These are phyloP conservation scores for Pichia thaimueangensis DNA, from an alignment of 805 yeast genomes.

Conservation along the genomic window DNA sequence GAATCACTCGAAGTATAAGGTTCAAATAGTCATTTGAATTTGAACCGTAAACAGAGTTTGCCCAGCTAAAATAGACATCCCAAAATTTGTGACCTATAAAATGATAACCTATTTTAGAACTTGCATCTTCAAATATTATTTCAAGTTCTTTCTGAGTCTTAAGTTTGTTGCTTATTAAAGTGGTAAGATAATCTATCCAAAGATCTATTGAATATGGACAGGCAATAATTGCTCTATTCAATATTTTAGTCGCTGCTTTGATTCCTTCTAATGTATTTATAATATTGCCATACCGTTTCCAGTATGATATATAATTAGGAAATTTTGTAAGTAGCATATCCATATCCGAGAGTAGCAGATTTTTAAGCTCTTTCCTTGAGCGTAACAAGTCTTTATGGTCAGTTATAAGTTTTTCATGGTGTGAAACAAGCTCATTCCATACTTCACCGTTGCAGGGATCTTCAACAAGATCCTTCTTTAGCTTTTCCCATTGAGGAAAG, in stretches of 20 bases:
- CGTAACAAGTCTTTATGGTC: constrained; percentile 17
- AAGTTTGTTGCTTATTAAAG: constrained; percentile 39
- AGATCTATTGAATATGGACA: constrained; percentile 58
- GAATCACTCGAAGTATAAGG: constrained; percentile 40
- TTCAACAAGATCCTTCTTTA: constrained; percentile 18
- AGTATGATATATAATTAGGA: constrained; percentile 54
- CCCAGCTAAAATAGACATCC: constrained; percentile 71
- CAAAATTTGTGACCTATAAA: constrained; percentile 76
- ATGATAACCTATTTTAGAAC: constrained; percentile 53
- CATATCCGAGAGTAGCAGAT: constrained; percentile 27
- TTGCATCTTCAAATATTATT: constrained; percentile 42
- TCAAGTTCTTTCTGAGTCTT: constrained; percentile 30
- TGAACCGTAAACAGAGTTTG: constrained; percentile 31
- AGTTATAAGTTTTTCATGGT: constrained; percentile 21
- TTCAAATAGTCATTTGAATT: constrained; percentile 33
- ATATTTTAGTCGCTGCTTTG: constrained; percentile 39
- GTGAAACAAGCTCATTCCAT: constrained; percentile 24
- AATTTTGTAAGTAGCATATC: constrained; percentile 41
- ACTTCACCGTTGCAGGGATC: constrained; percentile 19
- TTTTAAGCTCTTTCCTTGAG: constrained; percentile 14
- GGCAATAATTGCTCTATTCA: constrained; percentile 39
- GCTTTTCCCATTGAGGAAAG: constrained; percentile 27
- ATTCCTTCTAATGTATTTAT: constrained; percentile 53
- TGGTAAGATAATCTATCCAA: constrained; percentile 61
- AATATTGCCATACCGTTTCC: constrained; percentile 56